Percentiles rank a stretch among this genome's conserved stretches.
These are phyloP conservation scores for Pleurotus ostreatus DNA, from an alignment of 768 basidiomycete genomes.

Conservation along the genomic window DNA sequence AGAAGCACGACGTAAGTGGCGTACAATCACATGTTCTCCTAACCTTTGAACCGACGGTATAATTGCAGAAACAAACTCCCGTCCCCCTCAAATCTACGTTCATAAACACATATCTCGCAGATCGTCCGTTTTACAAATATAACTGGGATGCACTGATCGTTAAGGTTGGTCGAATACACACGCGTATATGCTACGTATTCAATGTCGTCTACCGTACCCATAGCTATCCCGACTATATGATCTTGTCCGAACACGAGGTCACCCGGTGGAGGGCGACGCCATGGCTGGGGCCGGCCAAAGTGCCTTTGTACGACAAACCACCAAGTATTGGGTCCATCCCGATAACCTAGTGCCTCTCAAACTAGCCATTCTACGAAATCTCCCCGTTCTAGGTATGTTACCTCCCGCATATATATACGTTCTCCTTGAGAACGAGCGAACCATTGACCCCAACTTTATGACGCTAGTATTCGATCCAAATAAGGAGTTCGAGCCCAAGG, in stretches of 20 bases:
- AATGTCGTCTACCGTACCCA: neutral
- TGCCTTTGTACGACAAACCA: conserved; percentile 97
- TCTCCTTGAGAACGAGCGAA: too few relatives aligned
- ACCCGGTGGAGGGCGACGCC: conserved; percentile 91
- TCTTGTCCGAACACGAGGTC: conserved; percentile 91
- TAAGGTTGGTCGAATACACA: conserved; percentile 33
- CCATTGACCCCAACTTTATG: too few relatives aligned
- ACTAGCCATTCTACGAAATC: conserved; percentile 84
- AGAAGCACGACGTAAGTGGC: conserved; percentile 89
- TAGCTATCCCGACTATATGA: conserved; percentile 86
- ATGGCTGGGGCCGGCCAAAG: conserved; percentile 94
- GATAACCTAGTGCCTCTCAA: conserved; percentile 95
- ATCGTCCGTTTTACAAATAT: conserved; percentile 94
- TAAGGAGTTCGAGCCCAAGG: conserved; percentile 85
- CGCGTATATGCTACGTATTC: neutral
- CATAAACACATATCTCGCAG: conserved; percentile 87
- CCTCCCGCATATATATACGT: neutral
- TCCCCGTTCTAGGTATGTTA: conserved; percentile 83
- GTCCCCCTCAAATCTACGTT: conserved; percentile 81
- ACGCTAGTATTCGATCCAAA: conserved; percentile 83
- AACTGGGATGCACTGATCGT: conserved; percentile 96
- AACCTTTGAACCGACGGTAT: neutral
- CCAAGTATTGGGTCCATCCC: conserved; percentile 98
- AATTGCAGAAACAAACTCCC: conserved; percentile 84
- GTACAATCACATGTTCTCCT: neutral